These are phyloP conservation scores for Nitzschia inconspicua DNA, from an alignment of 108 stramenopile species.

Conservation along the genomic window DNA sequence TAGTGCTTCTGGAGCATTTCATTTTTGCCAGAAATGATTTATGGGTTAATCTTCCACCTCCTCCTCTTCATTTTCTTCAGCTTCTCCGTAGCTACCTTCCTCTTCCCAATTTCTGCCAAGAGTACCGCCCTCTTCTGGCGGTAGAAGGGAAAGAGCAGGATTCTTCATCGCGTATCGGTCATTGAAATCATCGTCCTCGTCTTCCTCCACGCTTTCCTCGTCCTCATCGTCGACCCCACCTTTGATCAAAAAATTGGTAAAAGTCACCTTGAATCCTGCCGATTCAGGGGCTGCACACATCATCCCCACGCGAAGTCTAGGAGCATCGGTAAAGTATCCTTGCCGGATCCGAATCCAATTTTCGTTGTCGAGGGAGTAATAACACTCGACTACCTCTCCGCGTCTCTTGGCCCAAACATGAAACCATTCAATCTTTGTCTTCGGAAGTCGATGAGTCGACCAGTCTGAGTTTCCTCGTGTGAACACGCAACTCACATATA, in stretches of 20 bases:
- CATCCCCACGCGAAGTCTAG: conserved; percentile 34
- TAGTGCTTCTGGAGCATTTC: too few species aligned
- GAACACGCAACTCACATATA: conserved; percentile 35
- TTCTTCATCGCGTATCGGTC: not conserved
- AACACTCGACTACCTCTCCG: conserved; percentile 26
- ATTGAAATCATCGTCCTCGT: not conserved
- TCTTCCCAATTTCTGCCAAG: not conserved
- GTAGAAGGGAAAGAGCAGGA: not conserved
- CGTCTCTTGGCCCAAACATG: conserved; percentile 36
- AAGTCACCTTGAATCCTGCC: conserved; percentile 31
- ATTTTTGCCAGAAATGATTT: too few species aligned
- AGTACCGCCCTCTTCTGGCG: not conserved
- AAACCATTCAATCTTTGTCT: conserved; percentile 25
- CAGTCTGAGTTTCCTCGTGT: conserved; percentile 46
- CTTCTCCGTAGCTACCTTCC: not conserved
- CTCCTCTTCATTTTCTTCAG: not conserved
- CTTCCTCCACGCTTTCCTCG: not conserved
- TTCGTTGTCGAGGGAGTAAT: conserved; percentile 35
- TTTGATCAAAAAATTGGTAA: conserved; percentile 37
- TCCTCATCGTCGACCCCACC: not conserved
- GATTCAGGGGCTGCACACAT: conserved; percentile 37
- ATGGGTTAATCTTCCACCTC: too few species aligned
- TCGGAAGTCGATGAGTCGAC: conserved; percentile 35
- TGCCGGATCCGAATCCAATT: conserved; percentile 41
- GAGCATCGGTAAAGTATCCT: conserved; percentile 31